Base-by-base conservation (phyloP, 176 grass and related monocot genomes). In the Coix lacrymajobi region DNA sequence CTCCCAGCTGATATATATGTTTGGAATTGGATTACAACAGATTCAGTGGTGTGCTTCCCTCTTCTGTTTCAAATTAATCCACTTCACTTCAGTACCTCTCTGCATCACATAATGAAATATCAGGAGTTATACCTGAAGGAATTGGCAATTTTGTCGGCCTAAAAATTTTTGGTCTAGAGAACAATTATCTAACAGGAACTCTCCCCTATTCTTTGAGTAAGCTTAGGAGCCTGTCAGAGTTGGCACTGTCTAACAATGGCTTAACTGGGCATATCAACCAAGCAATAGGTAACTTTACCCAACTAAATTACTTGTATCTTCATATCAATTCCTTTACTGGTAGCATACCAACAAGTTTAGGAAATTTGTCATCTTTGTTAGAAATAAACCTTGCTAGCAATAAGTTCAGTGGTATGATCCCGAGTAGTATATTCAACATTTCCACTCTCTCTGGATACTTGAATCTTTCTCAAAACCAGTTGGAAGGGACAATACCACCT, bases 121-220 rank as follows among this genome's bases (percentile, higher is more conserved):
- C 48, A 4, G 83, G 87, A 16, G 77, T 6, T 6, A 77, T 91
- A 17, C 81, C 85, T 32, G 62, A 19, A 38, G n/a, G 25, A 19
- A 73, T 91, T 15, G 77, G 71, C 4, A 88, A 75, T 56, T 20
- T 91, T 54, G 25, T 64, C 2, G 4, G 51, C 12, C 66, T 91
- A 12, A 10, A 22, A 24, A 1, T 19, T 26, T 11, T 91, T 65
- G 66, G 26, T 3, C 24, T 88, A 0, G 37, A 52, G 3, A 11
- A 10, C 1, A 85, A 85, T 54, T 57, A 28, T 36, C 52, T 91
- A 22, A 77, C 41, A 5, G 89, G 85, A 37, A 54, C 48, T 19
- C 75, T 91, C 43, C 89, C 89, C 16, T 73, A 43, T 70, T 76
- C 82, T 20, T 32, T 91, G 16, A 72, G 88, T 44, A 78, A 11